Base-by-base conservation (phyloP, 2,329 filamentous ascomycete species). In the Aureobasidium mangrovei region DNA sequence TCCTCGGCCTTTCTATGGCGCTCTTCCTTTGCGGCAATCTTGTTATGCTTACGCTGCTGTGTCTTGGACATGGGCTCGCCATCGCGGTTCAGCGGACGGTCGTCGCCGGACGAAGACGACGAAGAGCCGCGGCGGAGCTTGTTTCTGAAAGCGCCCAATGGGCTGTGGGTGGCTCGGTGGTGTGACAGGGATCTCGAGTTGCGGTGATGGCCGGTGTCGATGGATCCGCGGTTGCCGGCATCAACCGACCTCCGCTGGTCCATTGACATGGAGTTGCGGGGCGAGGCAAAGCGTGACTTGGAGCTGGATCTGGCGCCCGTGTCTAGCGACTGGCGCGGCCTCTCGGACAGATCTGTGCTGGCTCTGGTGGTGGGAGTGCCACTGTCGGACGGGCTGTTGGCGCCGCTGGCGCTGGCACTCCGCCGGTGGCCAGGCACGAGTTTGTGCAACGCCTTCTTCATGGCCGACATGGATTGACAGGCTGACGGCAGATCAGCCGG, bases 11-110 rank as follows among this genome's bases (percentile, higher is more conserved):
- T 70, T 61, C 71, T 70, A 57, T 65, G 66, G 52, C 72, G 70
- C 59, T 70, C 66, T 60, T 77, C 74, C 56, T 70, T 67, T 56
- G 72, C 69, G 3, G 67, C 71, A 56, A 72, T 69, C 55, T 65
- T 68, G 61, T 75, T 72, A 56, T 73, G 69, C 66, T 77, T 77
- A 51, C 73, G 72, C 59, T 70, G 64, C 65, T 77, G 75, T 58
- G 74, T 74, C 56, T 69, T 70, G 58, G 73, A 76, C 69, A 76
- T 71, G 44, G 69, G 68, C 63, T 77, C 73, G 52, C 74, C 75
- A 27, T 76, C 72, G 43, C 73, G 67, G 64, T 77, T 77, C 59
- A 77, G 66, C 18, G 74, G 73, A 28, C 66, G 54, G 49, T 68
- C 66, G 57, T 67, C 65, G 24, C 63, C 65, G 24, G 65, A 67